phyloP scores from a whole-genome alignment of 1,139 yeast genomes.

The Taphrina populina region DNA sequence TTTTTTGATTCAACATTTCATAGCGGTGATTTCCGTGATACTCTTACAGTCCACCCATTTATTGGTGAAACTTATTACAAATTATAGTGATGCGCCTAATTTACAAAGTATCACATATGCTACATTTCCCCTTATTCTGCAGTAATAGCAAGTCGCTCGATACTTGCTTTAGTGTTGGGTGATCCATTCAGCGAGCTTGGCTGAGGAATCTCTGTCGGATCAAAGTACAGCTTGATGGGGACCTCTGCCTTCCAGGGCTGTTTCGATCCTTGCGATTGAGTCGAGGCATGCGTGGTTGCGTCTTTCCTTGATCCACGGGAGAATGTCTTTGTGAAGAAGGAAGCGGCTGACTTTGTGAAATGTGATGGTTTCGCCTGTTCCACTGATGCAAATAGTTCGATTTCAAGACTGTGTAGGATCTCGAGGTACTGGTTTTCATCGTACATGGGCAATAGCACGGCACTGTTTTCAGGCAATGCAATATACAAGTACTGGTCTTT shows the following conservation, averaged over 20 bases:
- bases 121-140: too few relatives aligned
- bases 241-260: conserved; percentile 27
- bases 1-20: too few relatives aligned
- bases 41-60: too few relatives aligned
- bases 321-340: conserved; percentile 17
- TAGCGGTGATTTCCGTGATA: too few relatives aligned
- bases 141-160: too few relatives aligned
- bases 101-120: too few relatives aligned
- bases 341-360: conserved; percentile 2
- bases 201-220: conserved; percentile 10
- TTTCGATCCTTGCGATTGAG: too few relatives aligned
- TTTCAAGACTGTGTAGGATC: conserved; percentile 20
- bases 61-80: too few relatives aligned
- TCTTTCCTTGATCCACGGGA: not conserved
- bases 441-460: conserved; percentile 27
- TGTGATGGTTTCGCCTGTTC: not conserved
- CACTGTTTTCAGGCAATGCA: conserved; percentile 27
- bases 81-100: too few relatives aligned
- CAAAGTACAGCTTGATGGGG: conserved; percentile 23
- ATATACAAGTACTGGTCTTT: conserved; percentile 33
- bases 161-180: too few relatives aligned
- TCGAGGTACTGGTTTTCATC: conserved; percentile 31
- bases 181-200: too few relatives aligned
- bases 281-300: not conserved
- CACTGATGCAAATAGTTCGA: conserved; percentile 19